Base-by-base conservation (phyloP, 441 rosid genomes). In the Metrosideros polymorpha region DNA sequence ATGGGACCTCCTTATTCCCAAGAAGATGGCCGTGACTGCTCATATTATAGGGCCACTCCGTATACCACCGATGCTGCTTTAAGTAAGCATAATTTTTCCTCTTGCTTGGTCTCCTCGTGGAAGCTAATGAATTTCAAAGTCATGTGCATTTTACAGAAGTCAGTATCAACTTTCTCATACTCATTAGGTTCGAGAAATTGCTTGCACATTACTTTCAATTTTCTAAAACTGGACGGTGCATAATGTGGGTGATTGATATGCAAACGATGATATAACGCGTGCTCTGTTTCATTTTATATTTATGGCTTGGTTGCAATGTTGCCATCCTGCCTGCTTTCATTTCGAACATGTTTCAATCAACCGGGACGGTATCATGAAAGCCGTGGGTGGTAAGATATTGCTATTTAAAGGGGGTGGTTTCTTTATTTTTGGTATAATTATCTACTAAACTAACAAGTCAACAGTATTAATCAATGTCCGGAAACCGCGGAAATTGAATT, bases 1-100 rank as follows among this genome's bases (percentile, higher is more conserved):
- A 10, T 87, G 5, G 88, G 88, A 39, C 88, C 88, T 51, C 88
- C 86, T 42, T 87, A 87, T 57, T 84, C 88, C 22, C 76, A 50
- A 1, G 88, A 89, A 4, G 91, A 90, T 47, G 90, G 84, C 9
- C 90, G 93, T 0, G 93, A 91, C 45, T 87, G 91, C 89, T 89
- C 90, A 4, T 88, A 92, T 8, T 91, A 92, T 85, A 89, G 66
- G 85, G 94, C 89, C 22, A 24, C 47, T 30, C 92, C 94, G 0
- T 88, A 82, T 86, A 27, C 84, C 9, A 83, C 89, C 14, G 10
- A 22, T 19, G 47, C 7, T 71, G 30, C 82, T 13, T 51, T 93
- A 77, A 86, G 95, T 93, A 85, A 91, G 95, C 32, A 32, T 47
- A 30, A 52, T 19, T 19, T 29, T 12, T 6, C 54, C 30, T 7